These are phyloP conservation scores for Leccinum boreale DNA, from an alignment of 768 basidiomycete genomes.

Conservation along the genomic window DNA sequence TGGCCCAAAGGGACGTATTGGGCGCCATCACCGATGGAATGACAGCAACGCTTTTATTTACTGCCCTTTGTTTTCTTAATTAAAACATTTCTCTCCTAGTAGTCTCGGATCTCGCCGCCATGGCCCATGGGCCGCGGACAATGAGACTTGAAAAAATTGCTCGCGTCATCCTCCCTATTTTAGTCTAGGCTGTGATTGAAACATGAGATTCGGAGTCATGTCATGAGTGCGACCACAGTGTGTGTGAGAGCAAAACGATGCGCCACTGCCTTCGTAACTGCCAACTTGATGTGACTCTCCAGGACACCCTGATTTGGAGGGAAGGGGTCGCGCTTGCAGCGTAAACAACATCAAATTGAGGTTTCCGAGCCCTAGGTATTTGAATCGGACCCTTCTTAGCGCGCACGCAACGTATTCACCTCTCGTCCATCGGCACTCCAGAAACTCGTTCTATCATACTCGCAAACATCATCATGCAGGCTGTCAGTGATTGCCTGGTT, in stretches of 20 bases:
- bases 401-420: background rate
- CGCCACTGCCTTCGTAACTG: too few species aligned
- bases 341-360: conserved; percentile 2
- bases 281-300: background rate
- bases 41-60: background rate
- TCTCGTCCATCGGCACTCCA: background rate
- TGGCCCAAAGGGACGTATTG: too few species aligned
- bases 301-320: background rate
- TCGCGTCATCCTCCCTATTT: background rate
- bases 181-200: background rate
- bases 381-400: background rate
- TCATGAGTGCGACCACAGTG: background rate
- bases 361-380: background rate
- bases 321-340: background rate
- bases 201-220: background rate
- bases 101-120: too few species aligned
- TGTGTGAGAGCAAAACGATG: background rate
- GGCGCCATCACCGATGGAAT: background rate
- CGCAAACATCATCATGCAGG: conserved; percentile 12
- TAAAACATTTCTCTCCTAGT: too few species aligned
- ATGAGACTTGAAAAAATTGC: background rate
- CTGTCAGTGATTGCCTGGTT: conserved; percentile 5
- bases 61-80: background rate
- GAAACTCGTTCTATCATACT: background rate
- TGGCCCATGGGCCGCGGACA: too few species aligned